These are phyloP conservation scores for Tetrahymena malaccensis DNA, from an alignment of 73 alveolate genomes.

Conservation along the genomic window DNA sequence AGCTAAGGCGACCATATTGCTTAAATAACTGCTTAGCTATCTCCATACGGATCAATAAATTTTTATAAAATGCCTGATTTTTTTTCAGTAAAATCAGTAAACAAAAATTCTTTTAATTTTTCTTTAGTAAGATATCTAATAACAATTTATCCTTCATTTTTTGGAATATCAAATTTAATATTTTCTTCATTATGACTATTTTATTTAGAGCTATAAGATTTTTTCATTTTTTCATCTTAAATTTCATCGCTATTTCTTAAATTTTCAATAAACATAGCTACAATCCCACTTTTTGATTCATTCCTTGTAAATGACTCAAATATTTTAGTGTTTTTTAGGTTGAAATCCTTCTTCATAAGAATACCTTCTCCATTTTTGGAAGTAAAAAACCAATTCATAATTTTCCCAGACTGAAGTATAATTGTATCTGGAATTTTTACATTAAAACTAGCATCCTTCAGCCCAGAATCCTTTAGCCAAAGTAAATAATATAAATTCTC, in stretches of 20 bases:
- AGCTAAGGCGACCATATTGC: conserved; percentile 44
- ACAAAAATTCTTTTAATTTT: conserved; percentile 8
- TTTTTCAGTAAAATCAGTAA: background rate
- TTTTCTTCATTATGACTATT: conserved; percentile 11
- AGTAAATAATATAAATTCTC: conserved; percentile 24
- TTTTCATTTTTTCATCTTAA: background rate
- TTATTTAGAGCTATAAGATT: background rate
- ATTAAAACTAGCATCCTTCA: conserved; percentile 14
- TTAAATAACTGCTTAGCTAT: conserved; percentile 9
- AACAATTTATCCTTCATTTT: conserved; percentile 20
- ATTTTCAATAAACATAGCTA: background rate
- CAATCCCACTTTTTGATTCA: background rate
- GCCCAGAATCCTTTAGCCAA: conserved; percentile 32
- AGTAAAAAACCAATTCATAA: conserved; percentile 34
- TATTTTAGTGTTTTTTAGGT: background rate
- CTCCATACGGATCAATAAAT: conserved; percentile 34
- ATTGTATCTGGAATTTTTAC: conserved; percentile 33
- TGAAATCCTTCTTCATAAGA: conserved; percentile 9
- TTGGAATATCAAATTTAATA: background rate
- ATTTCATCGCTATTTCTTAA: background rate
- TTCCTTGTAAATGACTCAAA: background rate
- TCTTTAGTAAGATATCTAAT: conserved; percentile 20
- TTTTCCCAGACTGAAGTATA: conserved; percentile 8
- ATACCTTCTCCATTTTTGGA: conserved; percentile 26
- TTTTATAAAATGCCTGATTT: conserved; percentile 34